Evolutionary conservation across 176 grass and related monocot species (phyloP).

Genomic region (Thalia dealbata): DNA sequence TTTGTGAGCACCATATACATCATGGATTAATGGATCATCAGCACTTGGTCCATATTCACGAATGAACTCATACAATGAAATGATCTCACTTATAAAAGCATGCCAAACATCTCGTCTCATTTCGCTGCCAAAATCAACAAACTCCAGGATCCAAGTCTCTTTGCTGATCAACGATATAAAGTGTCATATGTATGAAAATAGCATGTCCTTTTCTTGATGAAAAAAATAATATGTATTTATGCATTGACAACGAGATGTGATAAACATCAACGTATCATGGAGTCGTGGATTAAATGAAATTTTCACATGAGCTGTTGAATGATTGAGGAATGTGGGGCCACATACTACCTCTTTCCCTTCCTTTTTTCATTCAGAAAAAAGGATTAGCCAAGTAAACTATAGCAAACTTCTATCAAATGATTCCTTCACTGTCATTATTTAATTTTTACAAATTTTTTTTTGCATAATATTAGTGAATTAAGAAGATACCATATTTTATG

Average conservation of each 20-base stretch:
- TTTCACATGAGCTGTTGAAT: too few relatives aligned
- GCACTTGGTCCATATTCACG: conserved; percentile 60
- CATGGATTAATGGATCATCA: conserved; percentile 63
- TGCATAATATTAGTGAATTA: not conserved
- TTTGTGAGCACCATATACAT: conserved; percentile 68
- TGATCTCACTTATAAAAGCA: conserved; percentile 71
- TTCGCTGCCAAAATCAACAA: conserved; percentile 95
- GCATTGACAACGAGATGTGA: too few relatives aligned
- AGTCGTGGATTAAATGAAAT: too few relatives aligned
- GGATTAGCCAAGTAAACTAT: too few relatives aligned
- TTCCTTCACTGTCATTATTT: not conserved
- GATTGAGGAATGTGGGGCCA: not conserved
- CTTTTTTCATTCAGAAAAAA: too few relatives aligned
- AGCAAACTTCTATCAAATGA: not conserved
- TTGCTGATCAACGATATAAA: conserved; percentile 39
- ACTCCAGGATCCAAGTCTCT: conserved; percentile 80
- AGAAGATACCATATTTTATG: not conserved
- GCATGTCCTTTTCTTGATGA: not conserved
- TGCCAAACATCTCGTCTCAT: conserved; percentile 89
- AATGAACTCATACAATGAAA: conserved; percentile 78
- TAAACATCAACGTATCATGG: too few relatives aligned
- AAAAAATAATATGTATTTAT: too few relatives aligned
- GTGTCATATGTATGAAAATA: conserved; percentile 6
- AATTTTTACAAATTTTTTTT: not conserved
- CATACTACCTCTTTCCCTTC: too few relatives aligned